Conservation (phyloP, 2,329 filamentous ascomycete genomes). For the Fusarium begoniae region DNA sequence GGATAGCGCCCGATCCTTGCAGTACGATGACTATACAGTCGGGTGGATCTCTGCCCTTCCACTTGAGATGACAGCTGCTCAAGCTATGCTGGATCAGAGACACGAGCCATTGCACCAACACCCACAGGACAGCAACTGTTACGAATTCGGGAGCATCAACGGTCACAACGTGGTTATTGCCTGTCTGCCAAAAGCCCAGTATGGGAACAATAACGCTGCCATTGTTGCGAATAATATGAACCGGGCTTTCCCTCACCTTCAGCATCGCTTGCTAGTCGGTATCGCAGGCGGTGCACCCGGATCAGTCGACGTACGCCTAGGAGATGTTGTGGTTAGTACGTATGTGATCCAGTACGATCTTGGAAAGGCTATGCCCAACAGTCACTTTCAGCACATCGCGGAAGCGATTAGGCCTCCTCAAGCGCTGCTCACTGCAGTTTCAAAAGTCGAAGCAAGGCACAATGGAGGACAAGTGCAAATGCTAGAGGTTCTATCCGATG, state of each 20-base stretch:
- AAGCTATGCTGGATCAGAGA: slow-evolving; percentile 40
- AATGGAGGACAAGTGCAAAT: neutral
- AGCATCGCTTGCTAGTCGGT: slow-evolving; percentile 31
- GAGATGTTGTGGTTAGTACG: slow-evolving; percentile 41
- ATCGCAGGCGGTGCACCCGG: slow-evolving; percentile 34
- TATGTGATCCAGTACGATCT: slow-evolving; percentile 42
- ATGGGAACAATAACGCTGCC: slow-evolving; percentile 37
- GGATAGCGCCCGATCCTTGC: accelerated
- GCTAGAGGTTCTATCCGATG: neutral
- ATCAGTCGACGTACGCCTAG: slow-evolving; percentile 32
- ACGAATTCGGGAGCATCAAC: slow-evolving; percentile 31
- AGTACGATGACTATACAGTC: slow-evolving; percentile 37
- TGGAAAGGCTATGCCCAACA: slow-evolving; percentile 21
- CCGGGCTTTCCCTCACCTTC: slow-evolving; percentile 53
- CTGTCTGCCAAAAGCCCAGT: slow-evolving; percentile 26
- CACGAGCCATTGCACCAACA: slow-evolving; percentile 1
- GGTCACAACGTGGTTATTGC: slow-evolving; percentile 42
- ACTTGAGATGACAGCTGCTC: slow-evolving; percentile 42
- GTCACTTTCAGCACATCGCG: neutral
- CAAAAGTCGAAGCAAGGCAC: slow-evolving; percentile 1
- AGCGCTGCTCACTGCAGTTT: slow-evolving; percentile 4
- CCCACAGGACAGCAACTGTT: slow-evolving; percentile 38
- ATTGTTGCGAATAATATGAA: slow-evolving; percentile 32
- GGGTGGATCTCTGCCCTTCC: slow-evolving; percentile 46
- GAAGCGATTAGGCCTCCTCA: neutral